phyloP scores from a whole-genome alignment of 1,284 basidiomycete genomes.

The Boletus mariae region DNA sequence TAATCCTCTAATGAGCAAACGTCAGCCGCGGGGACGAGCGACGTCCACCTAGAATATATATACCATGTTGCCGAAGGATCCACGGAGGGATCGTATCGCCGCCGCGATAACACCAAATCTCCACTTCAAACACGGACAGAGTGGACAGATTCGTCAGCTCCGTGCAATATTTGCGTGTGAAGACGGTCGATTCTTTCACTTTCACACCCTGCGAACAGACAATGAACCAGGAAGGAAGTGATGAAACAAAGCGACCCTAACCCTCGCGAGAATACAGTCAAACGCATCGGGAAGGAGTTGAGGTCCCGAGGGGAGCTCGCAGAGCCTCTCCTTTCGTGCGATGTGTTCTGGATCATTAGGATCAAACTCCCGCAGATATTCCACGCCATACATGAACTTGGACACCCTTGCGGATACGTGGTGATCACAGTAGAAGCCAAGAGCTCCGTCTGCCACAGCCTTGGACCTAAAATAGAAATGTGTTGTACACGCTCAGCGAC shows the following conservation, averaged over 20 bases:
- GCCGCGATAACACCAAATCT: slow-evolving; percentile 76
- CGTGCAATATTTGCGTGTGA: slow-evolving; percentile 75
- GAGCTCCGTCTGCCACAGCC: slow-evolving; percentile 75
- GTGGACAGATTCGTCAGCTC: slow-evolving; percentile 71
- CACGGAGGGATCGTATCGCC: slow-evolving; percentile 64
- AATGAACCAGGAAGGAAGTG: slow-evolving; percentile 6
- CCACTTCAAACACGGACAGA: slow-evolving; percentile 74
- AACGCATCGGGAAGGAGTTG: slow-evolving; percentile 72
- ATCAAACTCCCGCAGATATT: slow-evolving; percentile 68
- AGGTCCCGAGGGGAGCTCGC: slow-evolving; percentile 72
- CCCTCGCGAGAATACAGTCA: slow-evolving; percentile 70
- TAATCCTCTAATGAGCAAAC: slow-evolving; percentile 49
- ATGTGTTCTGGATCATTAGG: slow-evolving; percentile 62
- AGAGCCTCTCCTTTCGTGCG: slow-evolving; percentile 57
- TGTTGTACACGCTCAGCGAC: slow-evolving; percentile 7
- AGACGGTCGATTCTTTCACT: slow-evolving; percentile 76
- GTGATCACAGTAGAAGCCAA: slow-evolving; percentile 79
- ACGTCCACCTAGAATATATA: slow-evolving; percentile 5
- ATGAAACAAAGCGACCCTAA: slow-evolving; percentile 31
- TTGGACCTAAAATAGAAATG: slow-evolving; percentile 52
- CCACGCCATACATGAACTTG: slow-evolving; percentile 77
- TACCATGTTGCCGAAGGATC: slow-evolving; percentile 63
- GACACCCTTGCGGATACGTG: slow-evolving; percentile 74
- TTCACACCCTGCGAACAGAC: slow-evolving; percentile 48
- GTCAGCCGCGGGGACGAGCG: slow-evolving; percentile 3